Conservation (phyloP, 2,329 filamentous ascomycete species). For the Aspergillus pseudotamarii region DNA sequence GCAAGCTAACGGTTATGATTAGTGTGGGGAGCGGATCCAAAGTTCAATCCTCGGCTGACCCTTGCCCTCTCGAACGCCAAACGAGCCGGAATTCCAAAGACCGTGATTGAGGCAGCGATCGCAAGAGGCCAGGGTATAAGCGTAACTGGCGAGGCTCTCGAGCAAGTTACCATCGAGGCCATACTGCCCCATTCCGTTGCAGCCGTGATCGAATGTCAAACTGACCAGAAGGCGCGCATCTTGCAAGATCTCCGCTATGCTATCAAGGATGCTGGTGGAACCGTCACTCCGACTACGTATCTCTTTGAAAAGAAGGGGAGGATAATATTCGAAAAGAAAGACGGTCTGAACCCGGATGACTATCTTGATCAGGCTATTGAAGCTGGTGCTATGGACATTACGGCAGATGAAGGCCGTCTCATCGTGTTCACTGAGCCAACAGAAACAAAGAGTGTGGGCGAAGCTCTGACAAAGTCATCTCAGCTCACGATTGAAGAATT, state of each 20-base stretch:
- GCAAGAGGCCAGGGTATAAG: conserved; percentile 86
- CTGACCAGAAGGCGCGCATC: conserved; percentile 75
- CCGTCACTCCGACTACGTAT: conserved; percentile 73
- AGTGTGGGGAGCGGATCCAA: conserved; percentile 77
- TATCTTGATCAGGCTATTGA: conserved; percentile 82
- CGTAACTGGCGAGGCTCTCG: conserved; percentile 72
- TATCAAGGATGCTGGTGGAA: conserved; percentile 72
- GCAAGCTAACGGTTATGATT: conserved; percentile 15
- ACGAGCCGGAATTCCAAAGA: conserved; percentile 82
- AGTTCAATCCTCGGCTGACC: conserved; percentile 74
- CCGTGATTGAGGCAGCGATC: conserved; percentile 80
- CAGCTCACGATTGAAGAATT: conserved; percentile 70
- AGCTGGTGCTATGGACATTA: conserved; percentile 66
- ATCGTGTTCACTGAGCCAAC: conserved; percentile 71
- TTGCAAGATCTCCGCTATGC: conserved; percentile 72
- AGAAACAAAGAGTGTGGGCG: conserved; percentile 65
- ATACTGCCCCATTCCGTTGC: conserved; percentile 75
- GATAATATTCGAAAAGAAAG: conserved; percentile 67
- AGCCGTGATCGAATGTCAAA: conserved; percentile 81
- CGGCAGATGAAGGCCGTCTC: conserved; percentile 66
- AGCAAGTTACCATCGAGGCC: conserved; percentile 75
- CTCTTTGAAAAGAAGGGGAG: conserved; percentile 82
- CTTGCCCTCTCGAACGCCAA: conserved; percentile 75
- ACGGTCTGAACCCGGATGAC: conserved; percentile 64
- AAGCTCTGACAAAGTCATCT: conserved; percentile 64